phyloP scores from a whole-genome alignment of 805 yeast species.

The Candida methanosorbosa region DNA sequence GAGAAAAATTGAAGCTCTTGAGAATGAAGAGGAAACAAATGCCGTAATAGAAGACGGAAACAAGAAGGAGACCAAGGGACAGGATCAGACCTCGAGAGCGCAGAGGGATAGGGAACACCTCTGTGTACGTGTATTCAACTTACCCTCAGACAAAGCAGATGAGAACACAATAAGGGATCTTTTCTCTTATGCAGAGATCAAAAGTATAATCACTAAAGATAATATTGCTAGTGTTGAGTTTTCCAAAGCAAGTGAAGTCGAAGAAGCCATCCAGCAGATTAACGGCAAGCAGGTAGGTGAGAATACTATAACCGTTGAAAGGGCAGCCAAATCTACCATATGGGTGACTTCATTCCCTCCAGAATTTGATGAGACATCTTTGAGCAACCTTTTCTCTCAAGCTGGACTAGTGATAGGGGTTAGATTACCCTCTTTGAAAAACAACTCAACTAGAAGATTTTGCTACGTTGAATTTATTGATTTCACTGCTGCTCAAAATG shows the following conservation, averaged over 20 bases:
- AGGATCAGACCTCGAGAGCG: too few species aligned
- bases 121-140: constrained; percentile 43
- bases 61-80: too few species aligned
- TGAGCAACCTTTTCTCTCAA: constrained; percentile 31
- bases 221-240: constrained; percentile 52
- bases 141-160: constrained; percentile 34
- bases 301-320: constrained; percentile 33
- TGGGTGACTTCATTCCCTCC: constrained; percentile 78
- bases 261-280: constrained; percentile 30
- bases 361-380: constrained; percentile 26
- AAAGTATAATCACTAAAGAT: constrained; percentile 22
- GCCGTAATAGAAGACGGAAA: too few species aligned
- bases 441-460: constrained; percentile 52
- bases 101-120: constrained; percentile 54
- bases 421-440: constrained; percentile 56
- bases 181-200: constrained; percentile 59
- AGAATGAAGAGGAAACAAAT: too few species aligned
- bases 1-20: too few species aligned
- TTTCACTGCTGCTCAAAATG: constrained; percentile 34
- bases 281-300: constrained; percentile 14
- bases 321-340: constrained; percentile 41
- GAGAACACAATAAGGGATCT: constrained; percentile 28
- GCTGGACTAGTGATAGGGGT: constrained; percentile 28
- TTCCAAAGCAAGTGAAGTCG: constrained; percentile 32
- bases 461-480: constrained; percentile 57